Conservation (phyloP, 441 rosid species). For the Isatis lusitanica region DNA sequence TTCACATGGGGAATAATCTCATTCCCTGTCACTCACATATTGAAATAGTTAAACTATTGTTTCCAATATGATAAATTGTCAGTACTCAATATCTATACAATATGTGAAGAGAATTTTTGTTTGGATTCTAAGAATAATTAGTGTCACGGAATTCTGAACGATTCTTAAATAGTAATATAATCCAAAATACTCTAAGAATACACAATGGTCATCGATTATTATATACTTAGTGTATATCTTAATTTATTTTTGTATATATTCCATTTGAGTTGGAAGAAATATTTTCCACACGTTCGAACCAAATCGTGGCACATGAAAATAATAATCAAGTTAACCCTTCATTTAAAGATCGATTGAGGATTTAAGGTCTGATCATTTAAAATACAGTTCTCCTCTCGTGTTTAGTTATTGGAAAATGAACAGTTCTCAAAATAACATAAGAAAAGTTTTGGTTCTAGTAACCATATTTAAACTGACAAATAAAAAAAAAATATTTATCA, state of each 20-base stretch:
- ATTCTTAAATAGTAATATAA: conserved; percentile 16
- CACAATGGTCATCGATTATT: neutral
- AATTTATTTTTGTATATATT: neutral
- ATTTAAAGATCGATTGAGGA: neutral
- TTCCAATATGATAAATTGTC: neutral
- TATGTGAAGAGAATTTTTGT: conserved; percentile 22
- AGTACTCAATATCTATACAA: neutral
- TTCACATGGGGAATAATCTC: conserved; percentile 35
- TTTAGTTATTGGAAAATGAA: neutral
- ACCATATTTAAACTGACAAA: too few species aligned
- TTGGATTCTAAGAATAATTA: conserved; percentile 16
- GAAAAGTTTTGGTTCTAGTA: neutral
- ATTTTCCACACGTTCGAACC: neutral
- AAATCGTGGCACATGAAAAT: neutral
- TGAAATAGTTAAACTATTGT: conserved; percentile 4
- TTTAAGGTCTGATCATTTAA: neutral
- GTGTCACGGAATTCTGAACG: conserved; percentile 30
- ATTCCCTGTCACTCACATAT: conserved; percentile 20
- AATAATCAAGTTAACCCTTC: neutral
- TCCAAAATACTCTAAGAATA: neutral
- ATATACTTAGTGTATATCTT: neutral
- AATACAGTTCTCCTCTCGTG: neutral
- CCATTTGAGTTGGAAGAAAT: neutral
- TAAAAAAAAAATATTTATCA: too few species aligned
- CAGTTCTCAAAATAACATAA: neutral